These are phyloP conservation scores for Puccinia triticina DNA, from an alignment of 1,284 basidiomycete species.

Conservation along the genomic window DNA sequence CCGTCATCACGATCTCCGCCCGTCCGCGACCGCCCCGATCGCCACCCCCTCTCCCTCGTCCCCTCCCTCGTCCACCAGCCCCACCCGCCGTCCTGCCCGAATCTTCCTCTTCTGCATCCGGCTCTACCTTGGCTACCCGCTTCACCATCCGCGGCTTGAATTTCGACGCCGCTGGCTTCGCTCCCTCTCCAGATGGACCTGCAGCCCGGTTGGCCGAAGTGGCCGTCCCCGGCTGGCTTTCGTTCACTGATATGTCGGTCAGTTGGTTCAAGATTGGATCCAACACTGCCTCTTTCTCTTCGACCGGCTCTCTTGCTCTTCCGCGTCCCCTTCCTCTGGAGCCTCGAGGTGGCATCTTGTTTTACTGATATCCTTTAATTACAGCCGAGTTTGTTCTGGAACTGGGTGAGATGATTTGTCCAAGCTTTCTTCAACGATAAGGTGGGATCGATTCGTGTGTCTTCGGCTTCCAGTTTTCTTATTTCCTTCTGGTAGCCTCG, in stretches of 20 bases:
- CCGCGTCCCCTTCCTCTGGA: not conserved
- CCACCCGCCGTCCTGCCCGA: not conserved
- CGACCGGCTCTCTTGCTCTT: not conserved
- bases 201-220: not conserved
- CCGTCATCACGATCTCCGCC: slow-evolving; percentile 40
- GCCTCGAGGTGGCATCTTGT: slow-evolving; percentile 2
- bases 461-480: too few species aligned
- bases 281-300: not conserved
- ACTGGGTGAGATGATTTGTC: too few species aligned
- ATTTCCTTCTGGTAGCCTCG: too few species aligned
- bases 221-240: not conserved
- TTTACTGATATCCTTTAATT: not conserved
- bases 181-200: not conserved
- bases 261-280: slow-evolving; percentile 20
- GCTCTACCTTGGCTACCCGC: slow-evolving; percentile 23
- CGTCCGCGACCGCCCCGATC: slow-evolving; percentile 36
- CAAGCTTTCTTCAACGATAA: too few species aligned
- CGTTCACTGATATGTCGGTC: not conserved
- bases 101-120: not conserved
- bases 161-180: not conserved
- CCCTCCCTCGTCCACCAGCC: slow-evolving; percentile 15
- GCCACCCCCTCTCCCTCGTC: slow-evolving; percentile 27
- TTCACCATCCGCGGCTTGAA: slow-evolving; percentile 46
- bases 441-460: too few species aligned
- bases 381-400: too few species aligned